Conservation (phyloP, 192 early-diverging fungal genomes). For the Backusella tarrabulga region DNA sequence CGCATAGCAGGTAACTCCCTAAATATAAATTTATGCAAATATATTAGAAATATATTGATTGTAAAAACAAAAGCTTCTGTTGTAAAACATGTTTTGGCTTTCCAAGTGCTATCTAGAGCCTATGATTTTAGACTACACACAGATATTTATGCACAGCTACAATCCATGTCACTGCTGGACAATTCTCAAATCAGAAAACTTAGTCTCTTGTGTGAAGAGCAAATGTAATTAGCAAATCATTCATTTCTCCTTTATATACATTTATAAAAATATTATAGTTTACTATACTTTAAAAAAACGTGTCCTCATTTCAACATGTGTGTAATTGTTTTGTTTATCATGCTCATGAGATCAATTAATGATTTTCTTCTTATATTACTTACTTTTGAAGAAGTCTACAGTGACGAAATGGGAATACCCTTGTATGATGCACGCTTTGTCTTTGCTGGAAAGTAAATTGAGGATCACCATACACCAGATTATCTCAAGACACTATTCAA, state of each 20-base stretch:
- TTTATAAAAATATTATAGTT: neutral
- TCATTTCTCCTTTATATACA: neutral
- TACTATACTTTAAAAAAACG: neutral
- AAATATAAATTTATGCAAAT: neutral
- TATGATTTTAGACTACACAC: slow-evolving; percentile 45
- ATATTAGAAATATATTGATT: neutral
- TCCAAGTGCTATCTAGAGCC: slow-evolving; percentile 45
- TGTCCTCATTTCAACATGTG: neutral
- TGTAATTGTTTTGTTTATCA: neutral
- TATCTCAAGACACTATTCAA: too few species aligned
- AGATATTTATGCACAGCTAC: slow-evolving; percentile 35
- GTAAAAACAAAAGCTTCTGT: slow-evolving; percentile 33
- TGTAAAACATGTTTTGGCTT: slow-evolving; percentile 54
- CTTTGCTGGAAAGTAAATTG: too few species aligned
- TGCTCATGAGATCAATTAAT: neutral
- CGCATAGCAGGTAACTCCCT: slow-evolving; percentile 47
- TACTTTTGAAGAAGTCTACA: neutral
- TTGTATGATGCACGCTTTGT: too few species aligned
- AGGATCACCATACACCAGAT: too few species aligned
- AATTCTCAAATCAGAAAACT: slow-evolving; percentile 27
- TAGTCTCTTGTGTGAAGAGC: slow-evolving; percentile 31
- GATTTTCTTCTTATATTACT: neutral
- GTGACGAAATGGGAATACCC: too few species aligned
- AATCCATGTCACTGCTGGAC: slow-evolving; percentile 24
- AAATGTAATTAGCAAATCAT: neutral